Evolutionary conservation across 768 basidiomycete species (phyloP).

Genomic region (Naganishia randhawae): DNA sequence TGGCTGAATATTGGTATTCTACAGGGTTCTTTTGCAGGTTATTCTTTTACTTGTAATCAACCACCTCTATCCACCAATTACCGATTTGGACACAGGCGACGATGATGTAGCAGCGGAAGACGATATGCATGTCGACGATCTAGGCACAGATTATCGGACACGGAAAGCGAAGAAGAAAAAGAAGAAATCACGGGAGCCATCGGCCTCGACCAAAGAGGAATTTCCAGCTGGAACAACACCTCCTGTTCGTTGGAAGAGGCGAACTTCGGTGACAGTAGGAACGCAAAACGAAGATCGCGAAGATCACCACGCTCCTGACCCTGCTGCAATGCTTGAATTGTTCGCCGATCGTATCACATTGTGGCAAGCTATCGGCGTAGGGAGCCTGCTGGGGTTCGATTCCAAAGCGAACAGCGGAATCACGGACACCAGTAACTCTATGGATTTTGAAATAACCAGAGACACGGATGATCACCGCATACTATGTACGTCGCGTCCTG

Average conservation of each 20-base stretch:
- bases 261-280: background rate
- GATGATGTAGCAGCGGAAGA: background rate
- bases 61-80: background rate
- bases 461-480: background rate
- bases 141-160: background rate
- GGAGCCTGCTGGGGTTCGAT: background rate
- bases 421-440: background rate
- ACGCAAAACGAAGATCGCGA: background rate
- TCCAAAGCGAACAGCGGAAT: background rate
- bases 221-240: background rate
- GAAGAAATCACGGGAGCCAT: background rate
- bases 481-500: background rate
- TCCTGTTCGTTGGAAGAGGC: background rate
- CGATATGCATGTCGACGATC: background rate
- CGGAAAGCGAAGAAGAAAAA: slow-evolving; percentile 2
- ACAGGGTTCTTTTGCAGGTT: slow-evolving; percentile 6
- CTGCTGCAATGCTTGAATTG: background rate
- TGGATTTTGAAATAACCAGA: background rate
- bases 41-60: background rate
- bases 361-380: slow-evolving; percentile 11
- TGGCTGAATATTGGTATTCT: background rate
- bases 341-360: background rate
- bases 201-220: background rate
- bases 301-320: background rate
- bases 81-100: background rate